Evolutionary conservation across 805 yeast species (phyloP).

Genomic region (Nakazawaea ishiwadae): DNA sequence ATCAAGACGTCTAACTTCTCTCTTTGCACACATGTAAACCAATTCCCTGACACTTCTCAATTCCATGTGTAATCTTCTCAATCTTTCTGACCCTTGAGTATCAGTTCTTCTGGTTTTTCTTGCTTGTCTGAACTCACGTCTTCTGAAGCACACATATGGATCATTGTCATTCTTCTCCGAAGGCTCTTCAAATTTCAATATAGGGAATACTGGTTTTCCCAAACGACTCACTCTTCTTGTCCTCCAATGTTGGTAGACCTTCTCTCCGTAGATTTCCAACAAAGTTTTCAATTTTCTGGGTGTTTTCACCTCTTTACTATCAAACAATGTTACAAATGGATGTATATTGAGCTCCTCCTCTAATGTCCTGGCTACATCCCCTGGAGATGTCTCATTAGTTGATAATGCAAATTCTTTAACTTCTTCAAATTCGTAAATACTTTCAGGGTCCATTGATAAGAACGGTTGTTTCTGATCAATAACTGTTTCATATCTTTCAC

Average conservation of each 20-base stretch:
- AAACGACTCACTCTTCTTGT: constrained; percentile 60
- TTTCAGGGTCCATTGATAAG: constrained; percentile 76
- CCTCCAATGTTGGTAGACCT: constrained; percentile 80
- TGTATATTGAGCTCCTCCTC: constrained; percentile 50
- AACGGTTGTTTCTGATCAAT: constrained; percentile 85
- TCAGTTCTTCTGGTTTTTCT: constrained; percentile 96
- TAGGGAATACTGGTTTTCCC: constrained; percentile 72
- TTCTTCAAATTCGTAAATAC: constrained; percentile 67
- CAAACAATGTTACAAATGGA: constrained; percentile 58
- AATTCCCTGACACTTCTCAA: constrained; percentile 71
- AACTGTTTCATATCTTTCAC: constrained; percentile 67
- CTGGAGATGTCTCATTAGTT: constrained; percentile 42
- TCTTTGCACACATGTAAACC: constrained; percentile 62
- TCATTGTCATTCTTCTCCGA: constrained; percentile 88
- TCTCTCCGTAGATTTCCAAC: constrained; percentile 55
- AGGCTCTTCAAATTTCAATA: constrained; percentile 79
- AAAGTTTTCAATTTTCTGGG: constrained; percentile 44
- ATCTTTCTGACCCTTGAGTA: constrained; percentile 79
- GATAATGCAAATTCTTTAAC: constrained; percentile 46
- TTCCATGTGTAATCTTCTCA: constrained; percentile 69
- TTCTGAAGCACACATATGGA: constrained; percentile 92
- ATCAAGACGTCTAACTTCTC: constrained; percentile 65
- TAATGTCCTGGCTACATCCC: constrained; percentile 53
- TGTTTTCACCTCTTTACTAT: constrained; percentile 34
- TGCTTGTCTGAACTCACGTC: constrained; percentile 92